Base-by-base conservation (phyloP, 495 filamentous ascomycete genomes). In the Podospora appendiculata region DNA sequence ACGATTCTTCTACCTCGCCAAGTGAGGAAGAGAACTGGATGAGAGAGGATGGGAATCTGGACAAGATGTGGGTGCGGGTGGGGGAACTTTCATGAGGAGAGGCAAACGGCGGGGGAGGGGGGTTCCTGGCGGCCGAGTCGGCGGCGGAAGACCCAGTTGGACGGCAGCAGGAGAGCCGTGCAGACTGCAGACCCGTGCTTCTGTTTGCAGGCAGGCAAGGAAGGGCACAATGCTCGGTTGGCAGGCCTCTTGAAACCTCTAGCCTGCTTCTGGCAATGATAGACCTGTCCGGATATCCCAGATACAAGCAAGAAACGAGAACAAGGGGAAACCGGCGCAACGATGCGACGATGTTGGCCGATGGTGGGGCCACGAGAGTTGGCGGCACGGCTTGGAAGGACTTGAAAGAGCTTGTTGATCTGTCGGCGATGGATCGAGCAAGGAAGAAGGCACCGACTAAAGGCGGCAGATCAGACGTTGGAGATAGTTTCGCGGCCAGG, bases 31-130 rank as follows among this genome's bases (percentile, higher is more conserved):
- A 57, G 44, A 47, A 35, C 51, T 52, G 54, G 58, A 48, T 53
- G 45, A 52, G 52, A 46, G 41, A 47, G 19, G 52, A 49, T 38
- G 44, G 52, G 50, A 51, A 52, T 12, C 50, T 45, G 45, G 45
- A 50, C 36, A 59, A 25, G 53, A 56, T 49, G 25, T 25, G 55
- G 51, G 66, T 61, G 68, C 53, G 69, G 70, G 69, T 57, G 67
- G 65, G 54, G 83, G 58, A 58, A 62, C 69, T 61, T 62, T 75
- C 68, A 75, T 75, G 73, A 75, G 58, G 58, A 56, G 52, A 17
- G 62, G 52, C 43, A 50, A 50, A 48, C 14, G 44, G 43, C 38
- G 58, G 19, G 2, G 34, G 13, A 48, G 49, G 19, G 17, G 43
- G 41, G 32, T 16, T 48, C 47, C 36, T 34, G 42, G 40, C 52